These are phyloP conservation scores for Eremothecium cymbalariae DNA, from an alignment of 1,139 yeast genomes.

Conservation along the genomic window DNA sequence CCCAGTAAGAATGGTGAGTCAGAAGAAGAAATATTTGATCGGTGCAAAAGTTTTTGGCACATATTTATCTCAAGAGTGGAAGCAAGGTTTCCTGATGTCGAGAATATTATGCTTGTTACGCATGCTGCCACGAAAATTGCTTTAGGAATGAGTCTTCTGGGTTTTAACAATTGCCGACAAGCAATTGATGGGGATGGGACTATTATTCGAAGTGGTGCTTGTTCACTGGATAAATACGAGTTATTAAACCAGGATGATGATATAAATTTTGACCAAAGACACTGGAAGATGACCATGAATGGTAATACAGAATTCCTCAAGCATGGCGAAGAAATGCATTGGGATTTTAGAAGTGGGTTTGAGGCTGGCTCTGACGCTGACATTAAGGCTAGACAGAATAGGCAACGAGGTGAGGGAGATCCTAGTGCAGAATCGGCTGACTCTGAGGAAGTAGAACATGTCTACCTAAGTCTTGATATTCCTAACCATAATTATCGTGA, in stretches of 20 bases:
- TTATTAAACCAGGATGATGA: conserved; percentile 33
- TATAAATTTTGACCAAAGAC: conserved; percentile 17
- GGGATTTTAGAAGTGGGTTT: conserved; percentile 58
- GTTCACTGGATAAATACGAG: conserved; percentile 52
- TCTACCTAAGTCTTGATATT: conserved; percentile 40
- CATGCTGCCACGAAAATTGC: conserved; percentile 85
- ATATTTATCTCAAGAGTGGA: conserved; percentile 47
- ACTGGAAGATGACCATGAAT: conserved; percentile 52
- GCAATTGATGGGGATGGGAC: conserved; percentile 43
- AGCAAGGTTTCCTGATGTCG: conserved; percentile 44
- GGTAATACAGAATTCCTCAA: conserved; percentile 62
- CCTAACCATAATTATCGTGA: conserved; percentile 33
- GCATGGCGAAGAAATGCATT: conserved; percentile 85
- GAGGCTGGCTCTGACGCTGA: conserved; percentile 80
- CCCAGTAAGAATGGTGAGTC: conserved; percentile 65
- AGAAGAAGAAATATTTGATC: conserved; percentile 48
- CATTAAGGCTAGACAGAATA: conserved; percentile 41
- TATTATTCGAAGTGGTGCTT: conserved; percentile 45
- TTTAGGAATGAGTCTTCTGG: conserved; percentile 59
- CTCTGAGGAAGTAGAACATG: conserved; percentile 30
- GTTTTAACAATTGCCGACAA: conserved; percentile 40
- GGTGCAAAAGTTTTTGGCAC: conserved; percentile 46
- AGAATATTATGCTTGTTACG: conserved; percentile 54
- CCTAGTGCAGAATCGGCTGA: conserved; percentile 5
- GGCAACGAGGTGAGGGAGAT: conserved; percentile 2